Conservation (phyloP, 768 basidiomycete species). For the Amanita pseudoporphyria region DNA sequence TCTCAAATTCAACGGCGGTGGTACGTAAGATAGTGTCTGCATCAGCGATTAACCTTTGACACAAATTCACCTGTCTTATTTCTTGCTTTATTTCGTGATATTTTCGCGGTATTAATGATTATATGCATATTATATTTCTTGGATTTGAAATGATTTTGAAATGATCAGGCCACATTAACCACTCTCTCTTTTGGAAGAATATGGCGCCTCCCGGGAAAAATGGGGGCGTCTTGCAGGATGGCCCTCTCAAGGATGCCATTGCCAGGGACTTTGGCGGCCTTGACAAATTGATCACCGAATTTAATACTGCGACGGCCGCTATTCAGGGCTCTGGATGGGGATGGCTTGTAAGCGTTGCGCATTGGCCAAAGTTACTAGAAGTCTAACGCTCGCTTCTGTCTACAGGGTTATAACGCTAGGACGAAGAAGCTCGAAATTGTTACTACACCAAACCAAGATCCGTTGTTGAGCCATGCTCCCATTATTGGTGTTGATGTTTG, state of each 20-base stretch:
- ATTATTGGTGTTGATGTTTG: conserved; percentile 92
- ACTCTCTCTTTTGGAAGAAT: conserved; percentile 96
- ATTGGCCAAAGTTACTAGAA: not conserved
- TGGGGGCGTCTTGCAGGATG: conserved; percentile 44
- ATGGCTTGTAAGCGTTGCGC: conserved; percentile 66
- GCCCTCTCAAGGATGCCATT: conserved; percentile 62
- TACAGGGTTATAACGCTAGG: conserved; percentile 58
- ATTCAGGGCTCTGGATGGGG: conserved; percentile 97
- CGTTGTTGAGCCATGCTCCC: conserved; percentile 64
- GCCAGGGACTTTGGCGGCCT: conserved; percentile 53
- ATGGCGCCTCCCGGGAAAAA: conserved; percentile 53
- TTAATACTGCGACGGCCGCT: conserved; percentile 76
- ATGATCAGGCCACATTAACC: conserved; percentile 76
- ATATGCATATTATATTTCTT: no score
- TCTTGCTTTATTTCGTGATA: conserved; percentile 13
- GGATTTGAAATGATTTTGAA: no score
- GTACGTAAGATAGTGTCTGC: conserved; percentile 29
- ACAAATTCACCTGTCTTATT: conserved; percentile 7
- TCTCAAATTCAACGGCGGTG: conserved; percentile 95
- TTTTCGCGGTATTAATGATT: no score
- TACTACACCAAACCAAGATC: conserved; percentile 96
- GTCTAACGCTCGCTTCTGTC: not conserved
- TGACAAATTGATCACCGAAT: conserved; percentile 66
- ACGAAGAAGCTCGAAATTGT: conserved; percentile 72
- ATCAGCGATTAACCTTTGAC: not conserved